These are phyloP conservation scores for Quercus wislizeni DNA, from an alignment of 306 rosid genomes.

Conservation along the genomic window DNA sequence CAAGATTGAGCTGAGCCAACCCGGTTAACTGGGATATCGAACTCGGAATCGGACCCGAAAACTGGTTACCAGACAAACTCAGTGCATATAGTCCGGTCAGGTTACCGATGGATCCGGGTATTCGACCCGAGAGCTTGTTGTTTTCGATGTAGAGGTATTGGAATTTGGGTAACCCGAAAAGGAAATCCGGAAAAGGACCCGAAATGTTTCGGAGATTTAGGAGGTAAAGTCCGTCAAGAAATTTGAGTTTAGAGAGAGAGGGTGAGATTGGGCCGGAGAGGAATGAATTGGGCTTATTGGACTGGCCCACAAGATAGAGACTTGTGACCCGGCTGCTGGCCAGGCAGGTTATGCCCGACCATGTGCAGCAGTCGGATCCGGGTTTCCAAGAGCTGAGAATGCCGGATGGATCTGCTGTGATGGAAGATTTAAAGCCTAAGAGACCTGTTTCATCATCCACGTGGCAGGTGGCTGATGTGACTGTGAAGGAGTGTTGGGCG, in stretches of 20 bases:
- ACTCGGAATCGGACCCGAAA: constrained; percentile 67
- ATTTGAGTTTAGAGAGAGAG: constrained; percentile 52
- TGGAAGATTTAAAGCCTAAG: constrained; percentile 63
- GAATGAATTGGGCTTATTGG: constrained; percentile 20
- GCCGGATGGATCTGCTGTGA: constrained; percentile 74
- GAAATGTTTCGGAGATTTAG: constrained; percentile 46
- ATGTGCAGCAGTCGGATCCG: constrained; percentile 64
- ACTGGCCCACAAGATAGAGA: constrained; percentile 33
- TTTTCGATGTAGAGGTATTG: constrained; percentile 53
- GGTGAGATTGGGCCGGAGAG: constrained; percentile 67
- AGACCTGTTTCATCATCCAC: constrained; percentile 61
- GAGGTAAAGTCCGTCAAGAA: constrained; percentile 53
- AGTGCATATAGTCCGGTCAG: constrained; percentile 27
- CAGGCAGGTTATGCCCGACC: constrained; percentile 53
- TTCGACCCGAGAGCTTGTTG: constrained; percentile 57
- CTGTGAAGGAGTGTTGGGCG: constrained; percentile 6
- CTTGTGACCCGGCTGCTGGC: constrained; percentile 47
- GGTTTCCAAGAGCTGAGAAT: constrained; percentile 53
- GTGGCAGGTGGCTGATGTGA: constrained; percentile 53
- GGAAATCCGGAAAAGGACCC: constrained; percentile 55
- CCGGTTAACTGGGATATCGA: constrained; percentile 51
- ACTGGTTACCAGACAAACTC: constrained; percentile 50
- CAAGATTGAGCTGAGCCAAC: constrained; percentile 78
- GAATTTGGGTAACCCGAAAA: constrained; percentile 43
- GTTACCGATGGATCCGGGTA: constrained; percentile 48